These are phyloP conservation scores for Nematocida sp. DNA, from an alignment of 371 early-diverging fungal species.

Conservation along the genomic window DNA sequence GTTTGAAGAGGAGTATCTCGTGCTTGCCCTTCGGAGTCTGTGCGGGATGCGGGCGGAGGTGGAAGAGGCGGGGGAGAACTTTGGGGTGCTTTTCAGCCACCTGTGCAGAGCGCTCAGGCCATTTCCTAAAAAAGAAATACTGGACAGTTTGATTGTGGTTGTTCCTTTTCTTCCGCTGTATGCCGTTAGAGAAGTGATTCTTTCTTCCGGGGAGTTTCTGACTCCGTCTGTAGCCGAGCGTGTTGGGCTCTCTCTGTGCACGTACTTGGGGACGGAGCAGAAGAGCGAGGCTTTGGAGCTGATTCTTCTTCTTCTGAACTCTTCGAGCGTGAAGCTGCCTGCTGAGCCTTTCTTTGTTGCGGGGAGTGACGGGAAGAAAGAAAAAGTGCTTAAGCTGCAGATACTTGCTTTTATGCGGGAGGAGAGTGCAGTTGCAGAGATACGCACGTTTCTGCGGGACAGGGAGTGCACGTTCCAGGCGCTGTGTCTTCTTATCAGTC, in stretches of 20 bases:
- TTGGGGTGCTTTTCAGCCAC: slow-evolving; percentile 11
- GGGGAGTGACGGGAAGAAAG: not conserved
- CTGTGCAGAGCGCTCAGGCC: slow-evolving; percentile 32
- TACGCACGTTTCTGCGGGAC: slow-evolving; percentile 11
- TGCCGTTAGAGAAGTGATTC: slow-evolving; percentile 4
- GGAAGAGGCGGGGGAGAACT: slow-evolving; percentile 27
- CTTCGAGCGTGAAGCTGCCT: not conserved
- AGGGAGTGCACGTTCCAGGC: slow-evolving; percentile 13
- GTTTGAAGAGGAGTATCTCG: slow-evolving; percentile 1
- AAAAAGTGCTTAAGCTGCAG: slow-evolving; percentile 42
- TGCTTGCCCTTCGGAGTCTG: not conserved
- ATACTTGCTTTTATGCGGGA: slow-evolving; percentile 11
- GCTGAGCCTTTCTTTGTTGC: slow-evolving; percentile 3
- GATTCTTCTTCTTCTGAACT: slow-evolving; percentile 28
- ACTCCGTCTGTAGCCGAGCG: slow-evolving; percentile 4
- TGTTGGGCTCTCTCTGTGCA: not conserved
- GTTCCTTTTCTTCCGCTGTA: slow-evolving; percentile 33
- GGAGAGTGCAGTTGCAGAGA: slow-evolving; percentile 4
- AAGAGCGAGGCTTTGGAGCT: slow-evolving; percentile 18
- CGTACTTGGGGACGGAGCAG: slow-evolving; percentile 10
- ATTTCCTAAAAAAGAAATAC: not conserved
- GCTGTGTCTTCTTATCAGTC: not conserved
- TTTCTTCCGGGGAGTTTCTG: not conserved
- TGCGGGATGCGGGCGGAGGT: slow-evolving; percentile 7
- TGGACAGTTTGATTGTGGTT: not conserved